Base-by-base conservation (phyloP, 2,329 filamentous ascomycete species). In the Monosporascus sp. region DNA sequence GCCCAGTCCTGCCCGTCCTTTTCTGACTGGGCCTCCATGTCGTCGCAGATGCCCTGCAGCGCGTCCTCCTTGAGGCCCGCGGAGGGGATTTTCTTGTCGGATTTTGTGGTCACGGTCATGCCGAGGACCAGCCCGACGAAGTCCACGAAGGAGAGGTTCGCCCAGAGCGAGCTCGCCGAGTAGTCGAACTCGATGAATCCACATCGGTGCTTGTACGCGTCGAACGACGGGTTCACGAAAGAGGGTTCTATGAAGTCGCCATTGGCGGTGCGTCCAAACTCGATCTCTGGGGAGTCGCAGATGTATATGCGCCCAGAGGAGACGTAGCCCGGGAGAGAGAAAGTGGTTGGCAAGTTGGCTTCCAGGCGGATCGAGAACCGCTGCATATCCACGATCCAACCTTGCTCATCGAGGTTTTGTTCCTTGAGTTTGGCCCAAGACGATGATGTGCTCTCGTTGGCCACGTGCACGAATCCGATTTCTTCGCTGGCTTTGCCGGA, bases 1-100 rank as follows among this genome's bases (percentile, higher is more conserved):
- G 77, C 72, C 83, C 83, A 86, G 8, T 72, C 71, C 9, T 74
- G 70, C 3, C 74, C 72, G 57, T 85, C 82, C 17, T 65, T 65
- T 7, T 67, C 57, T 7, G 77, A 71, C 62, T 85, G 82, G 1
- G 72, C 71, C 25, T 65, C 66, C 5, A 86, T 68, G 2, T 71
- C 76, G n/a, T 70, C 65, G 58, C 76, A 77, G 37, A 86, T 69
- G n/a, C 67, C 74, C 25, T 74, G 68, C 7, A 85, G 70, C 0
- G 81, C 82, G 55, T 78, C 68, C 2, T 73, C 51, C 1, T 71
- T 67, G 63, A 85, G 74, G 2, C 83, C 83, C 31, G 69, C 65
- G 50, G 74, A 68, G 3, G 66, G 67, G 43, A n/a, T 27, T 11
- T 46, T 14, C 14, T n/a, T 27, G 11, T 72, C 71, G 31, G 65